Conservation (phyloP, 768 basidiomycete genomes). For the Holtermanniella nyarrowii region DNA sequence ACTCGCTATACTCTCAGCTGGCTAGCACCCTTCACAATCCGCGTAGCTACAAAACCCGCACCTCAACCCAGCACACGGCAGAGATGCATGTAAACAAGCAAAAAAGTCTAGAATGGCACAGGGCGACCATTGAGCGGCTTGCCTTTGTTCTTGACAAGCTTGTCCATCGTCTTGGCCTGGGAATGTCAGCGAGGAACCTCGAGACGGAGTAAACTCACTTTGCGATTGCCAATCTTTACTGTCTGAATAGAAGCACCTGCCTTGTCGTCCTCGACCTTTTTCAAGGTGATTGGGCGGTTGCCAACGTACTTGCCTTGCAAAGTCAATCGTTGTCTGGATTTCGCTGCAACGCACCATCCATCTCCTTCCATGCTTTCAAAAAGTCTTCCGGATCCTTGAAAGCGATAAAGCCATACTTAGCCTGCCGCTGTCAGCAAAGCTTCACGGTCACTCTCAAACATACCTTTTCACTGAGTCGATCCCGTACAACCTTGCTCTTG, state of each 20-base stretch:
- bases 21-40: too few species aligned
- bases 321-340: not conserved
- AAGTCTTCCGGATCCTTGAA: slow-evolving; percentile 99
- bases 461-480: slow-evolving; percentile 87
- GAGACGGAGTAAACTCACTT: slow-evolving; percentile 40
- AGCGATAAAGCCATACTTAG: slow-evolving; percentile 92
- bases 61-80: too few species aligned
- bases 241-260: slow-evolving; percentile 54
- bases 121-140: slow-evolving; percentile 39
- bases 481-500: slow-evolving; percentile 90
- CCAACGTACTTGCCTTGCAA: slow-evolving; percentile 87
- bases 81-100: too few species aligned
- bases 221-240: slow-evolving; percentile 85
- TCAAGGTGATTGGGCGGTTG: slow-evolving; percentile 89
- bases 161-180: slow-evolving; percentile 70
- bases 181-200: not conserved
- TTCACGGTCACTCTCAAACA: slow-evolving; percentile 7
- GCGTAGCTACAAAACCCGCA: too few species aligned
- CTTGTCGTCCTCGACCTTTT: slow-evolving; percentile 78
- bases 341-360: slow-evolving; percentile 64
- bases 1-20: too few species aligned
- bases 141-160: slow-evolving; percentile 75
- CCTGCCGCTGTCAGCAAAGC: slow-evolving; percentile 47
- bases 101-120: slow-evolving; percentile 23
- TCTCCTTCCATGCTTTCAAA: slow-evolving; percentile 96